These are phyloP conservation scores for Alloteropsis semialata DNA, from an alignment of 176 grass and related monocot genomes.

Conservation along the genomic window DNA sequence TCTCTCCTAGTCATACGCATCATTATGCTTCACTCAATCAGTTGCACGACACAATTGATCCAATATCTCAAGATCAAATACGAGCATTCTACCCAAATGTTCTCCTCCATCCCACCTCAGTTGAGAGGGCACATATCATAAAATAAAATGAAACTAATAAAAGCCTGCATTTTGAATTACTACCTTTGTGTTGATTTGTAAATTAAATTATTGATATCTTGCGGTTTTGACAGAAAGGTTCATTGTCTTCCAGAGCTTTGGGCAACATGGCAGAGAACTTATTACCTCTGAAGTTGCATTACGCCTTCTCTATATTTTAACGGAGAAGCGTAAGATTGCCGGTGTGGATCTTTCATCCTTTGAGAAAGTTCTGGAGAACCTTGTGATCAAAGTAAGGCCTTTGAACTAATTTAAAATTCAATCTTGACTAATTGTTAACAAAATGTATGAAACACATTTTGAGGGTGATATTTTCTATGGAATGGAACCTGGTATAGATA, in stretches of 20 bases:
- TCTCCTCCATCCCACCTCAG: neutral
- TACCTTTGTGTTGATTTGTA: neutral
- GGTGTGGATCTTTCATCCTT: conserved; percentile 57
- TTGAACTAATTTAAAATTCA: conserved; percentile 8
- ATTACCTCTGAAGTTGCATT: conserved; percentile 96
- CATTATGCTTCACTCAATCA: neutral
- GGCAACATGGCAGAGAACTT: conserved; percentile 96
- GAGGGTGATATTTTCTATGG: neutral
- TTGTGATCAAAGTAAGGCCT: conserved; percentile 78
- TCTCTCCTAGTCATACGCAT: neutral
- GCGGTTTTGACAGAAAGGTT: conserved; percentile 93
- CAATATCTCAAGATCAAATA: neutral
- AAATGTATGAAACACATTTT: neutral
- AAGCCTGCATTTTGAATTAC: neutral
- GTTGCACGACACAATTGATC: neutral
- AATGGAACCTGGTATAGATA: neutral
- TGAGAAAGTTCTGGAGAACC: conserved; percentile 71
- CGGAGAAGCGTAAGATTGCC: conserved; percentile 58
- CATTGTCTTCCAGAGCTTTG: conserved; percentile 99
- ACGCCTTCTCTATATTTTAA: conserved; percentile 72
- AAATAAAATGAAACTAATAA: neutral
- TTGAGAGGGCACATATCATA: neutral
- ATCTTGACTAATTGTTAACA: neutral
- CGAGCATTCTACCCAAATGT: neutral
- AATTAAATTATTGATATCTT: conserved; percentile 53